phyloP scores from a whole-genome alignment of 768 basidiomycete genomes.

The Tephrocybe sp. region DNA sequence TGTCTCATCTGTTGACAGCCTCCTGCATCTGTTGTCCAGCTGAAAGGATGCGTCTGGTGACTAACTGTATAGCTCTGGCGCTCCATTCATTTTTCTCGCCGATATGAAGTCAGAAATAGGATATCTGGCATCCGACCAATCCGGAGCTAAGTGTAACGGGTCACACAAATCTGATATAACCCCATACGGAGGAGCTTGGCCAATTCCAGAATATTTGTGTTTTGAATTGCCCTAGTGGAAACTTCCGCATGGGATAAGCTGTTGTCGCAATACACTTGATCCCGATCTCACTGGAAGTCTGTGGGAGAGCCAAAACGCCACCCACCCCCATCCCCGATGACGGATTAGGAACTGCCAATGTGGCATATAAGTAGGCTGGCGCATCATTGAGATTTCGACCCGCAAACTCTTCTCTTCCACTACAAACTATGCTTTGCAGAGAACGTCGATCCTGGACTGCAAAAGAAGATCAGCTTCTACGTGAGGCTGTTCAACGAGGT shows the following conservation, averaged over 20 bases:
- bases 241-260: constrained; percentile 20
- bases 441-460: constrained; percentile 52
- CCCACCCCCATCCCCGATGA: constrained; percentile 23
- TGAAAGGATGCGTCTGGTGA: neutral
- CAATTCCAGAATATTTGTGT: constrained; percentile 16
- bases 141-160: constrained; percentile 15
- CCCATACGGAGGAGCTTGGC: constrained; percentile 15
- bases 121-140: constrained; percentile 20
- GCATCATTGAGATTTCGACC: constrained; percentile 21
- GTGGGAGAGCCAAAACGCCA: constrained; percentile 20
- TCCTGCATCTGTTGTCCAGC: constrained; percentile 9
- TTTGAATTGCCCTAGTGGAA: constrained; percentile 20
- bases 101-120: constrained; percentile 9
- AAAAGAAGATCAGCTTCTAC: constrained; percentile 51
- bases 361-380: constrained; percentile 19
- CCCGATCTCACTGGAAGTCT: constrained; percentile 20
- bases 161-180: constrained; percentile 14
- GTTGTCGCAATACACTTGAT: constrained; percentile 18
- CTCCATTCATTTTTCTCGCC: constrained; percentile 1
- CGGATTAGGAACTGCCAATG: constrained; percentile 18
- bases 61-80: neutral
- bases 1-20: constrained; percentile 13
- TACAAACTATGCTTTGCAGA: constrained; percentile 35
- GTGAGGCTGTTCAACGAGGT: constrained; percentile 50
- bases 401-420: constrained; percentile 15